Base-by-base conservation (phyloP, 495 filamentous ascomycete genomes). In the Bacidia rubella region DNA sequence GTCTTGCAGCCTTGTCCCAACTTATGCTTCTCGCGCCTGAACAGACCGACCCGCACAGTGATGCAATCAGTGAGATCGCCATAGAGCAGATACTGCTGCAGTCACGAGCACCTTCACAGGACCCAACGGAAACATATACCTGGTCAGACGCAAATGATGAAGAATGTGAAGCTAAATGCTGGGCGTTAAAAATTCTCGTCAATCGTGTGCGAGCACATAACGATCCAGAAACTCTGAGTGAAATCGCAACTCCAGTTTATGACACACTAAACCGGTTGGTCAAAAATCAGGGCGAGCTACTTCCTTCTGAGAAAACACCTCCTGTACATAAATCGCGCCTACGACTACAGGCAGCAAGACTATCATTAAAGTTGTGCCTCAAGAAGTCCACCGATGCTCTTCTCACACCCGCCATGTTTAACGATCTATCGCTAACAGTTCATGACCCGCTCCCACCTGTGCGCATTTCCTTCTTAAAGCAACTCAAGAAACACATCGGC, bases 161-260 rank as follows among this genome's bases (percentile, higher is more conserved):
- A 17, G 88, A 97, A 57, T 80, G 82, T 15, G 74, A 81, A 35
- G 85, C 87, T 19, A 96, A 97, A 64, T 75, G 80, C 48, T 87
- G 89, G 74, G 86, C 90, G n/a, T 72, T 97, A 29, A 88, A 83
- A 60, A 82, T 87, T 27, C 76, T 96, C 19, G 87, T 94, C 23
- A 99, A 96, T 62, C 78, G 85, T 41, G 72, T 96, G 1, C 80
- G 86, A 22, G 82, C 85, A 19, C 69, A 74, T 15, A 70, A 75
- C 51, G 79, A 79, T 19, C 68, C 73, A 11, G 63, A 70, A 1
- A 70, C 71, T n/a, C 62, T 63, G 21, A 61, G 69, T 11, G 76
- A 78, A 17, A 75, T 76, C 47, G 82, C 86, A 0, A 56, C 65
- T 27, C 78, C 80, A 5, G 81, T 95, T 0, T 90, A 86, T 68